A percentile compares a stretch with the other conserved stretches of the same genome.
Evolutionary conservation across 1,139 yeast genomes (phyloP).

Genomic region (Candida gigantensis): DNA sequence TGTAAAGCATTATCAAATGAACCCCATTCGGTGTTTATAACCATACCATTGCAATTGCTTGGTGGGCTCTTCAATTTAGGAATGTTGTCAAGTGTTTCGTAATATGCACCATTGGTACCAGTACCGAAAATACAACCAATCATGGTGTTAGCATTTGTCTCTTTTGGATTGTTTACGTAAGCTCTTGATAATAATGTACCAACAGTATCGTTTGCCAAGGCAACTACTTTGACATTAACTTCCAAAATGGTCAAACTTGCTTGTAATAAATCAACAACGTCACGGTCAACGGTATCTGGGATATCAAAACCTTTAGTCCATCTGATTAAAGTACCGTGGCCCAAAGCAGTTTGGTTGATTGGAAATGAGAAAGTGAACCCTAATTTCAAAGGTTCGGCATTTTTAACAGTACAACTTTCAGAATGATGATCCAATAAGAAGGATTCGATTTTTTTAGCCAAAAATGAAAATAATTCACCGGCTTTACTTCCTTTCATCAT

Average conservation of each 20-base stretch:
- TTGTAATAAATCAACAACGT: constrained; percentile 75
- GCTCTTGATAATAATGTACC: constrained; percentile 90
- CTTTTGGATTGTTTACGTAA: constrained; percentile 59
- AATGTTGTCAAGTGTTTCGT: constrained; percentile 70
- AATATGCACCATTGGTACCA: constrained; percentile 94
- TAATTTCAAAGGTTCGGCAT: constrained; percentile 48
- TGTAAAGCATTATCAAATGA: constrained; percentile 82
- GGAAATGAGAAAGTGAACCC: constrained; percentile 96
- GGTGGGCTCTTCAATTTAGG: constrained; percentile 58
- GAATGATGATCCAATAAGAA: constrained; percentile 68
- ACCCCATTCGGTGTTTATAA: constrained; percentile 96
- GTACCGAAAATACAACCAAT: constrained; percentile 94
- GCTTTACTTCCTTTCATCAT: constrained; percentile 57
- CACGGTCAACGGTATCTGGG: constrained; percentile 79
- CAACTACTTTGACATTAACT: constrained; percentile 74
- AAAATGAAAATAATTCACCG: constrained; percentile 64
- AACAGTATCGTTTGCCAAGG: constrained; percentile 91
- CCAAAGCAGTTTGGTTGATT: constrained; percentile 76
- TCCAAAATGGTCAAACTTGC: constrained; percentile 57
- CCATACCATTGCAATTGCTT: constrained; percentile 68
- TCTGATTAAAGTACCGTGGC: constrained; percentile 77
- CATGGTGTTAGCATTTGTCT: constrained; percentile 67
- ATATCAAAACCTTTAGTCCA: constrained; percentile 96
- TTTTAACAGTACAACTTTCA: constrained; percentile 25
- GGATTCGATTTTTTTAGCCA: constrained; percentile 66